Conservation (phyloP, 352 stramenopile species). For the Phytophthora ohioensis region DNA sequence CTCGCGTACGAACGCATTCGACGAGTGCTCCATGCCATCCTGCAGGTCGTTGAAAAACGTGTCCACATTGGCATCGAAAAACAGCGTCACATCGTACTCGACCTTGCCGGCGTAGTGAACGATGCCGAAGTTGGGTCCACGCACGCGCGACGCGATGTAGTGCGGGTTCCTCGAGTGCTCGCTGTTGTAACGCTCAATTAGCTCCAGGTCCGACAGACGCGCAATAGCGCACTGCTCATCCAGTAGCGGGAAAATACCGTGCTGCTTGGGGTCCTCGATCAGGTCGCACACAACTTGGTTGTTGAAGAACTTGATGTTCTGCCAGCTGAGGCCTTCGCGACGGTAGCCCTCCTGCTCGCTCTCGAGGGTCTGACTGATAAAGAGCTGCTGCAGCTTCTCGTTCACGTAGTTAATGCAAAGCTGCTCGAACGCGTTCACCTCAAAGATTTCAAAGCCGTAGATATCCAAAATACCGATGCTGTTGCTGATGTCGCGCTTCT, state of each 20-base stretch:
- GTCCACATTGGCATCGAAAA: slow-evolving; percentile 88
- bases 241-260: slow-evolving; percentile 84
- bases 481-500: slow-evolving; percentile 67
- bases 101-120: slow-evolving; percentile 89
- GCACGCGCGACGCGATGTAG: slow-evolving; percentile 78
- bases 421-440: slow-evolving; percentile 92
- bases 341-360: slow-evolving; percentile 84
- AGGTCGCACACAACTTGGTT: slow-evolving; percentile 91
- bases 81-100: slow-evolving; percentile 87
- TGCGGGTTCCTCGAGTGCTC: slow-evolving; percentile 76
- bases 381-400: slow-evolving; percentile 89
- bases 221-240: slow-evolving; percentile 85
- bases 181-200: slow-evolving; percentile 83
- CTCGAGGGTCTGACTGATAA: slow-evolving; percentile 87
- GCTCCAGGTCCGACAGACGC: slow-evolving; percentile 70
- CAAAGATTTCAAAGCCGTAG: slow-evolving; percentile 93
- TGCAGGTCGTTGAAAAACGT: slow-evolving; percentile 89
- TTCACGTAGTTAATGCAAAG: slow-evolving; percentile 94
- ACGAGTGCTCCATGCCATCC: slow-evolving; percentile 75
- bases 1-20: slow-evolving; percentile 75
- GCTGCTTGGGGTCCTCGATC: slow-evolving; percentile 86
- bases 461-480: slow-evolving; percentile 92
- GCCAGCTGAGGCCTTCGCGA: slow-evolving; percentile 77
- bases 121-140: slow-evolving; percentile 80
- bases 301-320: slow-evolving; percentile 86